Base-by-base conservation (phyloP, 2,329 filamentous ascomycete species). In the Colletotrichum paranaense region DNA sequence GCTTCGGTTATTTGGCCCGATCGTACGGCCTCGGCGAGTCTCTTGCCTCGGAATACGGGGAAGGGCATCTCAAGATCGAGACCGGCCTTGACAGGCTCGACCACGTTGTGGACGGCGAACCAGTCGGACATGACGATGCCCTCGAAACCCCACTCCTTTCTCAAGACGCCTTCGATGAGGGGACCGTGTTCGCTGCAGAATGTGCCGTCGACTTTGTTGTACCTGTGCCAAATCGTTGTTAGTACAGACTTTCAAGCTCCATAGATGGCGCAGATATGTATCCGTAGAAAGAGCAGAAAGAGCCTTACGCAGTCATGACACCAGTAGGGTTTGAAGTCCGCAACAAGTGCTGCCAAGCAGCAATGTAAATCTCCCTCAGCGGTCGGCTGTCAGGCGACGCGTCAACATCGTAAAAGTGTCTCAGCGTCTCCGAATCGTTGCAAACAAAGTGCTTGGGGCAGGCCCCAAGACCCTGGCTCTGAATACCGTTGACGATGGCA, bases 361-460 rank as follows among this genome's bases (percentile, higher is more conserved):
- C 72, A 12, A 77, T 68, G n/a, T 77, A 77, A 1, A 77, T 60
- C 62, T 77, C 76, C n/a, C 76, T 65, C 35, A 76, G 6, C 3
- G 69, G 19, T 11, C 76, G 53, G 14, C 63, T 60, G 55, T 76
- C 65, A 0, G 72, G 38, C 5, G 62, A 60, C 11, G 52, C 32
- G 9, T 56, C 58, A 12, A 76, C 74, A 14, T 77, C 71, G 67
- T 77, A 77, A n/a, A 65, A 73, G 55, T 74, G 74, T 5, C 76
- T 60, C 62, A 65, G 55, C 8, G 69, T 74, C 74, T 77, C 76
- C n/a, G 74, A 74, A 65, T 84, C 83, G 76, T 84, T 84, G 66
- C 80, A 82, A 6, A 82, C 79, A 74, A 84, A 84, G 73, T 84
- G 83, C 76, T 84, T 85, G 49, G 83, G 80, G 1, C 80, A 82